These are phyloP conservation scores for Phaeosphaeriaceae sp. DNA, from an alignment of 2,329 filamentous ascomycete genomes.

Conservation along the genomic window DNA sequence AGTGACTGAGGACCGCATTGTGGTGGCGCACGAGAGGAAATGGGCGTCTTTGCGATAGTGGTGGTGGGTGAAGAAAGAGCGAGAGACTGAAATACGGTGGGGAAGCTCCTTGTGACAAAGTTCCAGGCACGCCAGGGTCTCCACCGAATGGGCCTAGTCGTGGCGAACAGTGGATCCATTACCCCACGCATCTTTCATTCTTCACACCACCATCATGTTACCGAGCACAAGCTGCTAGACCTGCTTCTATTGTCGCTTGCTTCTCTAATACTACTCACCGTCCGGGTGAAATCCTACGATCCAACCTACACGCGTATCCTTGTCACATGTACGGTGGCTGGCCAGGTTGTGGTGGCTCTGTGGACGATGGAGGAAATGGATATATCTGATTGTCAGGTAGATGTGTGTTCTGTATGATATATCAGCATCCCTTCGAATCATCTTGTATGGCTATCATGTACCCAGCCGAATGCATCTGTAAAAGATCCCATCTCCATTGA, in stretches of 20 bases:
- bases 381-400: not conserved
- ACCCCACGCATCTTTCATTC: no score
- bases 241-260: no score
- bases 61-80: not conserved
- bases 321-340: not conserved
- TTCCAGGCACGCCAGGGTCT: no score
- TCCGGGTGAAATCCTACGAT: no score
- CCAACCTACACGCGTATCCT: no score
- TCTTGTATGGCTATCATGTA: constrained; percentile 5
- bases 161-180: no score
- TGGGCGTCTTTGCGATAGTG: not conserved
- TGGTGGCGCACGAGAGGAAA: constrained; percentile 7
- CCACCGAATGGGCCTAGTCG: no score
- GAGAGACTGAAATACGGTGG: no score
- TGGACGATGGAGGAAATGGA: not conserved
- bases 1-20: constrained; percentile 46
- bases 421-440: not conserved
- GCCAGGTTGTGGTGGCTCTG: not conserved
- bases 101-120: no score
- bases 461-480: constrained; percentile 32
- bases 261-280: no score
- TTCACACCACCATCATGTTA: no score
- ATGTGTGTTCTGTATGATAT: not conserved
- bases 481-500: constrained; percentile 31
- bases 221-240: no score